Evolutionary conservation across 2,329 filamentous ascomycete genomes (phyloP).

Genomic region (Magnaporthales sp.): DNA sequence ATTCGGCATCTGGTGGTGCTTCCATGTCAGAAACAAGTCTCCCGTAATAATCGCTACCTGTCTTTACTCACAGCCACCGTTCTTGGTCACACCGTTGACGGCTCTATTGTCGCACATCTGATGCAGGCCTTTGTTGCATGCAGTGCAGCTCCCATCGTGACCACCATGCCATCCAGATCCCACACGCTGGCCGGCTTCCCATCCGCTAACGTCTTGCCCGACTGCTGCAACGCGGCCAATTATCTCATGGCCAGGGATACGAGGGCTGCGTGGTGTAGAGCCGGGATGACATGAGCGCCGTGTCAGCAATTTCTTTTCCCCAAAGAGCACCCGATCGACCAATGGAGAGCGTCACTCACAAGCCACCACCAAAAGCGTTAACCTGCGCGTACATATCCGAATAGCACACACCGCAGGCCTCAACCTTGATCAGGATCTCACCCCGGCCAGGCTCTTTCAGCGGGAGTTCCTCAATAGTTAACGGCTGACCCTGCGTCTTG

Average conservation of each 20-base stretch:
- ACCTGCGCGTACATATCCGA: conserved; percentile 46
- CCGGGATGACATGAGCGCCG: neutral
- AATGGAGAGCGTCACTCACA: neutral
- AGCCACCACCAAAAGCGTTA: conserved; percentile 53
- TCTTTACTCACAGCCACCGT: conserved; percentile 47
- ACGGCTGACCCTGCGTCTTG: conserved; percentile 35
- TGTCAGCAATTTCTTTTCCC: neutral
- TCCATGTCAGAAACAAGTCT: neutral
- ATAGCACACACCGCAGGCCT: conserved; percentile 66
- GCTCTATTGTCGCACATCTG: conserved; percentile 57
- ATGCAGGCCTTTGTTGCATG: conserved; percentile 54
- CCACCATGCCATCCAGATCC: conserved; percentile 64
- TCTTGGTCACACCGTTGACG: conserved; percentile 56
- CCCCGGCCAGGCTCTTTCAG: conserved; percentile 45
- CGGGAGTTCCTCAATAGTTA: conserved; percentile 60
- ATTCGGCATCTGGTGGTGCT: conserved; percentile 39
- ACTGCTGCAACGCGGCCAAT: conserved; percentile 59
- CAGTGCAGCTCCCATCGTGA: conserved; percentile 51
- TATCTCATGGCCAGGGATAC: conserved; percentile 63
- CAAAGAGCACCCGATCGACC: neutral
- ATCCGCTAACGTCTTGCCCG: conserved; percentile 45
- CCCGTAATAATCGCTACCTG: neutral
- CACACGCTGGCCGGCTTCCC: conserved; percentile 56
- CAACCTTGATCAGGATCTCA: conserved; percentile 61
- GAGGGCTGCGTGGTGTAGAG: conserved; percentile 25